Evolutionary conservation across 129 eudicot genomes (phyloP), one percentile per base, ranked within the genome.

Genomic region (Centrapalus pauciflorus): DNA sequence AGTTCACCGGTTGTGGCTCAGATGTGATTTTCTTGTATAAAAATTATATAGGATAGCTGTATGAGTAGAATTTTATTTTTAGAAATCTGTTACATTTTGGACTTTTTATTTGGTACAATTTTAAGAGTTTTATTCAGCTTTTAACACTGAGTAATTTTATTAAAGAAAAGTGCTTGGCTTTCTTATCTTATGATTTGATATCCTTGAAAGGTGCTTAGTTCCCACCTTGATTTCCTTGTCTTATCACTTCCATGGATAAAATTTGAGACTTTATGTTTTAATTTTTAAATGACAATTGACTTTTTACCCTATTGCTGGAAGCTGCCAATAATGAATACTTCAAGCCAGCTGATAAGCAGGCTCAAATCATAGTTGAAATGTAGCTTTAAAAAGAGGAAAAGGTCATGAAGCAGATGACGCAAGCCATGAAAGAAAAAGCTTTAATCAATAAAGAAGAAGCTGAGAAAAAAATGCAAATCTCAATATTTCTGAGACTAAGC

Each of bases 351-450:
- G 95, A 88, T 80, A 92, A 81, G 78, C 91, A 88, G 43, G 96
- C 88, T 25, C 87, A 83, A 67, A 74, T 74, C 63, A 70, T 92
- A 30, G 81, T 92, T 55, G 82, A 92, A 26, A 69, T 75, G 79
- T 90, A 92, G 81, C 96, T 88, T 62, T 65, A 92, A 50, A 86
- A 83, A 59, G 96, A 92, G 63, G 94, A 85, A 55, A 79, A 81
- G 49, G 49, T 67, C 26, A 85, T 81, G 90, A 88, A 61, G 55
- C 84, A 92, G 76, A 92, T 83, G 90, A 51, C 83, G 76, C 52
- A 72, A 27, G 45, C 87, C 74, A 85, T 85, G 91, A 84, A 76
- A 71, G 72, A 49, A 54, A 95, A 88, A 66, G 91, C 96, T 70
- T 66, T 85, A 24, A 76, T 92, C 0, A 83, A 83, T 77, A 64